These are phyloP conservation scores for Fraxinus angustifolia DNA, from an alignment of 305 asterid genomes.

Conservation along the genomic window DNA sequence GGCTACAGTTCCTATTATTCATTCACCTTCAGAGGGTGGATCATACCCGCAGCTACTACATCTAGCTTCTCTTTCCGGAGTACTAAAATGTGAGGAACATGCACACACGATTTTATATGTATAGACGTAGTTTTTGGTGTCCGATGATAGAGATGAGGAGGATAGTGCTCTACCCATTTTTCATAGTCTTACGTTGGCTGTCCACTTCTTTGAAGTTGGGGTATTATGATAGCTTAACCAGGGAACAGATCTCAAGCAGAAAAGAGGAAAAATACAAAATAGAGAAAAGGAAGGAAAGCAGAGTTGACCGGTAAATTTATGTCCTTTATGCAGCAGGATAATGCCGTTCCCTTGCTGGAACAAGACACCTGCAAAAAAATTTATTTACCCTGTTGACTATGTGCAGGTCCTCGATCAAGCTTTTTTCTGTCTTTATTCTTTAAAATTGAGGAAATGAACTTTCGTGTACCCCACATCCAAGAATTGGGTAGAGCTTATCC, in stretches of 20 bases:
- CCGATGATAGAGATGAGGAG: not conserved
- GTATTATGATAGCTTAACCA: not conserved
- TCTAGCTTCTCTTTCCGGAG: constrained; percentile 85
- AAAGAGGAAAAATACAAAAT: not conserved
- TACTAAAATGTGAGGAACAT: constrained; percentile 64
- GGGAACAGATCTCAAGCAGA: not conserved
- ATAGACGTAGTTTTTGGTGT: not conserved
- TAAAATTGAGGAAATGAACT: not conserved
- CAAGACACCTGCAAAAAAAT: not conserved
- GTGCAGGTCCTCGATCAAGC: not conserved
- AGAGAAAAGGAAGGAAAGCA: not conserved
- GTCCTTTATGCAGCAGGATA: not conserved
- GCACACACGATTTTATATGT: not conserved
- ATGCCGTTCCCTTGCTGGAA: not conserved
- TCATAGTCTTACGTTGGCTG: not conserved
- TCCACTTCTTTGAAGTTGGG: not conserved
- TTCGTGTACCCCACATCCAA: not conserved
- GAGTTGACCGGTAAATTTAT: not conserved
- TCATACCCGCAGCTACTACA: constrained; percentile 77
- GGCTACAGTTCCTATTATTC: constrained; percentile 81
- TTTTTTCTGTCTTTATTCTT: not conserved
- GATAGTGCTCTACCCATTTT: not conserved
- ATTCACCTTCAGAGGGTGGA: constrained; percentile 63
- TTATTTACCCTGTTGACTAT: not conserved
- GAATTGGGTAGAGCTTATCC: not conserved